These are phyloP conservation scores for Xylaria acuta DNA, from an alignment of 495 filamentous ascomycete genomes.

Conservation along the genomic window DNA sequence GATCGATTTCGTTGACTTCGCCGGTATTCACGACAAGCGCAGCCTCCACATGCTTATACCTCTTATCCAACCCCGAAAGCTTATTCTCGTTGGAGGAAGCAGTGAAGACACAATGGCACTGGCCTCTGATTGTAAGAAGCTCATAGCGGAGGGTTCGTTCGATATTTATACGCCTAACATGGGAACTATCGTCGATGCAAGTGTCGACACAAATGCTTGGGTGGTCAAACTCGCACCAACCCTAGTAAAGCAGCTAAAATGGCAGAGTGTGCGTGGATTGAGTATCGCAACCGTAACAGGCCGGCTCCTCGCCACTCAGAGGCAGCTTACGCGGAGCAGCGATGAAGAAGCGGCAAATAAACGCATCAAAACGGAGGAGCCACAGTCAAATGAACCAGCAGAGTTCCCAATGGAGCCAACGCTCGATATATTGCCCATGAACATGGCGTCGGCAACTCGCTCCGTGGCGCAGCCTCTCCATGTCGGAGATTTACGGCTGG, in stretches of 20 bases:
- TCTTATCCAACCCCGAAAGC: conserved; percentile 88
- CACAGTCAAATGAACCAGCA: conserved; percentile 37
- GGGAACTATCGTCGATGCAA: conserved; percentile 79
- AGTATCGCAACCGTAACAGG: conserved; percentile 89
- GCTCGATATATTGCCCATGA: conserved; percentile 80
- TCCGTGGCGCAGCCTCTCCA: conserved; percentile 87
- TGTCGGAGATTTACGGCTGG: conserved; percentile 89
- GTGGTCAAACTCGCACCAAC: conserved; percentile 84
- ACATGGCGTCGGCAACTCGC: conserved; percentile 74
- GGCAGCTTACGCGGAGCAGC: conserved; percentile 45
- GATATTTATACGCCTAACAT: conserved; percentile 81
- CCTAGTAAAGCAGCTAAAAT: conserved; percentile 82
- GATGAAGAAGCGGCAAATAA: conserved; percentile 63
- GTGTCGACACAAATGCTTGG: conserved; percentile 98
- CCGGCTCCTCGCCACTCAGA: conserved; percentile 50
- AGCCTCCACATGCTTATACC: conserved; percentile 94
- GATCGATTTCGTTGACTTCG: conserved; percentile 88
- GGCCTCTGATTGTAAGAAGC: conserved; percentile 79
- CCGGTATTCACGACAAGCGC: conserved; percentile 89
- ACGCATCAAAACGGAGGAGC: conserved; percentile 68
- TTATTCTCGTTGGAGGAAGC: conserved; percentile 85
- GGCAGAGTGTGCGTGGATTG: conserved; percentile 90
- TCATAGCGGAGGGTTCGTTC: conserved; percentile 61
- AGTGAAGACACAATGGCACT: conserved; percentile 76
- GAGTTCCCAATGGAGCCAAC: conserved; percentile 56